Base-by-base conservation (phyloP, 2,329 filamentous ascomycete genomes). In the Epichloe glyceriae region DNA sequence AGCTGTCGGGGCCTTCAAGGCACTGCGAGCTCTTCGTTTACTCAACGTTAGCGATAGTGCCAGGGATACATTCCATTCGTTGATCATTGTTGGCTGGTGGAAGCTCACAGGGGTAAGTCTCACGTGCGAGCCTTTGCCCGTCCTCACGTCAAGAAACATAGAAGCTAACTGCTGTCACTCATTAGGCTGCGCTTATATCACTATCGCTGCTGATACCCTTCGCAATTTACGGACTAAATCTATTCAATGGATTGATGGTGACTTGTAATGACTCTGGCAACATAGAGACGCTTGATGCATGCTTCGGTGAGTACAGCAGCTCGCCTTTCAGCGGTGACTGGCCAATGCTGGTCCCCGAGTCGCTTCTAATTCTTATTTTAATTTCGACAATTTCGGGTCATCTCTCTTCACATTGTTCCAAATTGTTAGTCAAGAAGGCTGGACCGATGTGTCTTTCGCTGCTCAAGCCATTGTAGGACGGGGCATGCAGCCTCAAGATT, bases 371-470 rank as follows among this genome's bases (percentile, higher is more conserved):
- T 81, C 84, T 0, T 95, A 81, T 62, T 97, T 85, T 68, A 85
- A 85, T 64, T 98, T 98, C 62, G 93, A 98, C 66, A 86, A 94
- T 62, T 98, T 98, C 61, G 87, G 85, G n/a, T 80, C 87, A 50
- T 86, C 91, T 0, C 75, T 98, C 35, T 97, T 97, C 71, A 94
- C 95, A 54, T 85, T 98, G 53, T 98, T 96, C 71, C 90, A 97
- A 66, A 96, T 98, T 67, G 91, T 97, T 41, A 97, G 91, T 49
- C 93, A 98, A 67, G 94, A 98, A 73, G 93, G 93, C 35, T 98
- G 94, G 93, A 83, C 83, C 11, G 89, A 95, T 64, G 88, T 95
- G n/a, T 87, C 93, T 63, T 90, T 86, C 71, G 78, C 80, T 35
- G 85, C 83, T 1, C 86, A 95, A 70, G 80, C 82, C 34, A 93